Conservation (phyloP, 495 filamentous ascomycete genomes). For the Penicillium verhagenii region DNA sequence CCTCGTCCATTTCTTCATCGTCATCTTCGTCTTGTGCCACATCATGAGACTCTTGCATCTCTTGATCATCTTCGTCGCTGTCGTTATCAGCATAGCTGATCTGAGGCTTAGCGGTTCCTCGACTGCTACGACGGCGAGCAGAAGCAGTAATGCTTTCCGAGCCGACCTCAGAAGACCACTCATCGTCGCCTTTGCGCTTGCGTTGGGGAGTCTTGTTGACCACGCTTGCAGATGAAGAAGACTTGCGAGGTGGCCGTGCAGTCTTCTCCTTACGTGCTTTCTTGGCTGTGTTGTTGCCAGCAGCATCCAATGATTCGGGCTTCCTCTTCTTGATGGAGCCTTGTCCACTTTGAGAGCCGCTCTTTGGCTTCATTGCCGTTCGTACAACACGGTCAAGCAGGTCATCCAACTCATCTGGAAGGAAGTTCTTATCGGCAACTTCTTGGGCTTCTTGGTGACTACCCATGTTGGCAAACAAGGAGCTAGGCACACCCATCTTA, state of each 20-base stretch:
- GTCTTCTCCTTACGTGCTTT: slow-evolving; percentile 41
- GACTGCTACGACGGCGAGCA: slow-evolving; percentile 41
- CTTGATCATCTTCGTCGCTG: slow-evolving; percentile 54
- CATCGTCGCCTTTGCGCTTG: slow-evolving; percentile 45
- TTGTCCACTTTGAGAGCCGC: slow-evolving; percentile 25
- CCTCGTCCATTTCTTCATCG: slow-evolving; percentile 23
- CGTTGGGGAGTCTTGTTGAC: slow-evolving; percentile 43
- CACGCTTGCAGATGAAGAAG: slow-evolving; percentile 27
- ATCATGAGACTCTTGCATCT: slow-evolving; percentile 41
- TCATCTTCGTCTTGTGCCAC: slow-evolving; percentile 28
- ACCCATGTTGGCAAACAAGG: slow-evolving; percentile 70
- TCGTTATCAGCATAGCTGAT: slow-evolving; percentile 57
- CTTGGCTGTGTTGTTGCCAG: slow-evolving; percentile 40
- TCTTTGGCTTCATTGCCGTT: slow-evolving; percentile 41
- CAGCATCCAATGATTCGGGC: slow-evolving; percentile 36
- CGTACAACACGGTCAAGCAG: slow-evolving; percentile 65
- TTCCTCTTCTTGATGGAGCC: slow-evolving; percentile 47
- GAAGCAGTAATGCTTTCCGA: slow-evolving; percentile 23
- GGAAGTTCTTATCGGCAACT: slow-evolving; percentile 78
- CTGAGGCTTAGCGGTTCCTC: slow-evolving; percentile 28
- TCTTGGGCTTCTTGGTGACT: slow-evolving; percentile 77
- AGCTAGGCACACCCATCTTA: slow-evolving; percentile 75
- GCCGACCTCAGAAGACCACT: slow-evolving; percentile 42
- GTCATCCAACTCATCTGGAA: slow-evolving; percentile 81
- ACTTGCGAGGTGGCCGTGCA: slow-evolving; percentile 39